These are phyloP conservation scores for Verticillium nubilum DNA, from an alignment of 2,329 filamentous ascomycete genomes.

Conservation along the genomic window DNA sequence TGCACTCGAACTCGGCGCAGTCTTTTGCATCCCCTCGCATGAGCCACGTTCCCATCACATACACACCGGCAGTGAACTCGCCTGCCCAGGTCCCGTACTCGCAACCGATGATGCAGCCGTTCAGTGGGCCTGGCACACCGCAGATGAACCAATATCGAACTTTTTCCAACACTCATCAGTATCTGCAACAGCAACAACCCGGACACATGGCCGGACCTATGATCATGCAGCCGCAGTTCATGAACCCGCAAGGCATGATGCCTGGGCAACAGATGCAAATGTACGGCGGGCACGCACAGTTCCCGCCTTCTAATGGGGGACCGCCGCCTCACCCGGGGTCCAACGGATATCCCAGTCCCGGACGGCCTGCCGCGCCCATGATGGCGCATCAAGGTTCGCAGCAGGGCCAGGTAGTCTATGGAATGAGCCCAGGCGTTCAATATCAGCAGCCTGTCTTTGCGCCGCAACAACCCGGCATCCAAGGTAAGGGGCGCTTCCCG, in stretches of 20 bases:
- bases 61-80: conserved; percentile 62
- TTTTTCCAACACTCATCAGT: conserved; percentile 67
- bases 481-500: conserved; percentile 55
- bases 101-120: conserved; percentile 67
- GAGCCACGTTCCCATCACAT: conserved; percentile 63
- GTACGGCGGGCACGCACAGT: conserved; percentile 62
- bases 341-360: conserved; percentile 84
- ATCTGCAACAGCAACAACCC: conserved; percentile 66
- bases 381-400: conserved; percentile 95
- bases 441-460: conserved; percentile 70
- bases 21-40: conserved; percentile 82
- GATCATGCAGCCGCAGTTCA: conserved; percentile 79
- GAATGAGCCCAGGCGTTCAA: conserved; percentile 69
- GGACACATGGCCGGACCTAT: conserved; percentile 66
- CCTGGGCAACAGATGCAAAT: conserved; percentile 71
- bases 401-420: conserved; percentile 75
- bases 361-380: conserved; percentile 72
- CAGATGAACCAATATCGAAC: conserved; percentile 67
- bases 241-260: conserved; percentile 66
- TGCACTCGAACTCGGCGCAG: conserved; percentile 76
- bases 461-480: conserved; percentile 60
- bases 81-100: conserved; percentile 66
- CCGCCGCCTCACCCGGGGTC: conserved; percentile 56
- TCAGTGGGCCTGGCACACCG: conserved; percentile 62
- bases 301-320: conserved; percentile 53